Conservation (phyloP, 2,329 filamentous ascomycete species). For the Fusarium subtropicale region DNA sequence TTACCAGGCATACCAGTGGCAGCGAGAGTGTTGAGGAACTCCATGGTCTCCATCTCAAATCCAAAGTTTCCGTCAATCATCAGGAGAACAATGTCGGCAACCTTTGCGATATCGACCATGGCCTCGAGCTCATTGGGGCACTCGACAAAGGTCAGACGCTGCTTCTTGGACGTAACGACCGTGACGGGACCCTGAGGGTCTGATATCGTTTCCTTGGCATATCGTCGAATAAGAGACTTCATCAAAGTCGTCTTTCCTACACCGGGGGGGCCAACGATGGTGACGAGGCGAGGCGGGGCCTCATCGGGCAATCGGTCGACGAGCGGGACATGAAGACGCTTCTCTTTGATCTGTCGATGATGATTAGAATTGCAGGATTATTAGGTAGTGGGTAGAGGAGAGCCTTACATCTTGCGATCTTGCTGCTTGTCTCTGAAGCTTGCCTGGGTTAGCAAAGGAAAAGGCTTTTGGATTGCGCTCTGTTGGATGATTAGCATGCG, state of each 20-base stretch:
- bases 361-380: slow-evolving; percentile 39
- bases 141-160: slow-evolving; percentile 94
- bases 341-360: slow-evolving; percentile 82
- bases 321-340: slow-evolving; percentile 93
- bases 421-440: slow-evolving; percentile 78
- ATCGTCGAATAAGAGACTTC: slow-evolving; percentile 92
- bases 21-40: slow-evolving; percentile 94
- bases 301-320: slow-evolving; percentile 97
- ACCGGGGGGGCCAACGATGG: slow-evolving; percentile 93
- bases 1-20: slow-evolving; percentile 98
- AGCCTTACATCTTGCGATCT: slow-evolving; percentile 75
- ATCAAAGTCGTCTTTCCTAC: slow-evolving; percentile 96
- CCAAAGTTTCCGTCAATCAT: slow-evolving; percentile 99
- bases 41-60: slow-evolving; percentile 99
- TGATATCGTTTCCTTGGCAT: slow-evolving; percentile 94
- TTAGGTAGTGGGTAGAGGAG: neutral
- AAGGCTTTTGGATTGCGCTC: slow-evolving; percentile 92
- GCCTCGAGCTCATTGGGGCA: slow-evolving; percentile 96
- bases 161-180: slow-evolving; percentile 94
- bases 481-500: slow-evolving; percentile 49
- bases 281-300: slow-evolving; percentile 90
- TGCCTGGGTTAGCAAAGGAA: slow-evolving; percentile 83
- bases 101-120: slow-evolving; percentile 97
- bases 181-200: slow-evolving; percentile 93
- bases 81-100: slow-evolving; percentile 94